These are phyloP conservation scores for Clarireedia hainanense DNA, from an alignment of 2,329 filamentous ascomycete species.

Conservation along the genomic window DNA sequence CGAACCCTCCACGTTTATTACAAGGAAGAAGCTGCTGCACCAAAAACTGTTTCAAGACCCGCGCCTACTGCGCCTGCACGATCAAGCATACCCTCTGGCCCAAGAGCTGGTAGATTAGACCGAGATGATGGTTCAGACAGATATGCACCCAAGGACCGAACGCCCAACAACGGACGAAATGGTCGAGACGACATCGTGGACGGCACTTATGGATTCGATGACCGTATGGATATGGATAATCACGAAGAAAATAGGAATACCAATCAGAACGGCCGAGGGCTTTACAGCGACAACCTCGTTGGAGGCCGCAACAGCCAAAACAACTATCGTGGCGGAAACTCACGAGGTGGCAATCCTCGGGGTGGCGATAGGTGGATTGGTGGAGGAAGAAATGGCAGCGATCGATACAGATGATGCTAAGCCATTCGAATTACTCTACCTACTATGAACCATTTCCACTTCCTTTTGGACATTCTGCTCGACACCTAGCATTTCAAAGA, in stretches of 20 bases:
- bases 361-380: slow-evolving; percentile 11
- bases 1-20: slow-evolving; percentile 65
- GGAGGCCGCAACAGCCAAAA: slow-evolving; percentile 12
- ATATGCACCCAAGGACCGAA: slow-evolving; percentile 20
- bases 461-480: no score
- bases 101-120: slow-evolving; percentile 23
- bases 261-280: slow-evolving; percentile 12
- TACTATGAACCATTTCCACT: no score
- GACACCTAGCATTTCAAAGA: no score
- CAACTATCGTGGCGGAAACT: slow-evolving; percentile 9
- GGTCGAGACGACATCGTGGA: slow-evolving; percentile 26
- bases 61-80: not conserved
- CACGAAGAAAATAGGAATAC: slow-evolving; percentile 11
- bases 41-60: not conserved
- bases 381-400: slow-evolving; percentile 16
- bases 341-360: slow-evolving; percentile 13
- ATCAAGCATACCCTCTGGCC: slow-evolving; percentile 21
- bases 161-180: slow-evolving; percentile 14
- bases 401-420: slow-evolving; percentile 20
- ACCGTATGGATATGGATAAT: slow-evolving; percentile 29
- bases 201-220: slow-evolving; percentile 30
- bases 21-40: slow-evolving; percentile 40
- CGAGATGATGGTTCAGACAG: slow-evolving; percentile 18
- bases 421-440: no score
- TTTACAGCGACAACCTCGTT: slow-evolving; percentile 29